These are phyloP conservation scores for Coniochaeta prunicola DNA, from an alignment of 2,329 filamentous ascomycete genomes.

Conservation along the genomic window DNA sequence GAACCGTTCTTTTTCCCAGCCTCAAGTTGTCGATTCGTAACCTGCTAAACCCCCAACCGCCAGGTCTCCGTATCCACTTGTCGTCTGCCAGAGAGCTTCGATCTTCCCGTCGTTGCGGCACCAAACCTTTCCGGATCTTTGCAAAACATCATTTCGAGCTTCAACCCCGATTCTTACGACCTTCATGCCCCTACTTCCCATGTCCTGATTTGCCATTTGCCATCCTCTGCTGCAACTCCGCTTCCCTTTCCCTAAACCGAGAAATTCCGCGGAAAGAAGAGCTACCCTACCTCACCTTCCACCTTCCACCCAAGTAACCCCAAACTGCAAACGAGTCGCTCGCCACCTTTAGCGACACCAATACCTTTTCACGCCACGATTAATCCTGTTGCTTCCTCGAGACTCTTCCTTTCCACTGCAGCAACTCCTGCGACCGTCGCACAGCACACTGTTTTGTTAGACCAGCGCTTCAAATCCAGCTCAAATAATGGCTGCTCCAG, in stretches of 20 bases:
- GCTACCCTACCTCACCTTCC: not conserved
- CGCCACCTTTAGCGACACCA: not conserved
- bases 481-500: constrained; percentile 63
- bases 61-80: not conserved
- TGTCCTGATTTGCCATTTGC: not conserved
- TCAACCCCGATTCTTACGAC: not conserved
- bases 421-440: not conserved
- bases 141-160: not conserved
- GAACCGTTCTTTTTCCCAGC: not conserved
- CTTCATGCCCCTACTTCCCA: not conserved
- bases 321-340: not conserved
- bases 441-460: constrained; percentile 1
- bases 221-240: not conserved
- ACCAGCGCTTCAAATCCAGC: constrained; percentile 5
- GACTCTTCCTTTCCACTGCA: constrained; percentile 2
- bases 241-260: not conserved
- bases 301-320: not conserved
- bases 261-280: not conserved
- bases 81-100: not conserved
- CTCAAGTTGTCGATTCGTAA: not conserved
- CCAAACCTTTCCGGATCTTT: not conserved
- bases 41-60: not conserved
- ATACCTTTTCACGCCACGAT: not conserved
- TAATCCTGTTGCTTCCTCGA: not conserved
- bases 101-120: not conserved